Evolutionary conservation across 305 asterid species (phyloP).

Genomic region (Solanum hybrid): DNA sequence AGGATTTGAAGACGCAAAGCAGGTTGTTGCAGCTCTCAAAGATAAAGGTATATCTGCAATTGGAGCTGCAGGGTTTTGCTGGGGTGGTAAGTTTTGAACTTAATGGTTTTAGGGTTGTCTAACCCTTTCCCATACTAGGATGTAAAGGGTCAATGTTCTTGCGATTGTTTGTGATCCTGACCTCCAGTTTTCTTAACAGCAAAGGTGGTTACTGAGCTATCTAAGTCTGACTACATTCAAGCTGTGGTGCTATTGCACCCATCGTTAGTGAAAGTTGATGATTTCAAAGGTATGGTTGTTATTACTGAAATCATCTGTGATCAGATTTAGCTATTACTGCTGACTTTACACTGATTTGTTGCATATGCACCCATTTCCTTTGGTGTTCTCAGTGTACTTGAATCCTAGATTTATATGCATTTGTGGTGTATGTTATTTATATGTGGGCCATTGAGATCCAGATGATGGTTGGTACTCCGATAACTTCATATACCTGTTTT

Average conservation of each 20-base stretch:
- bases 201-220: slow-evolving; percentile 43
- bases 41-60: slow-evolving; percentile 8
- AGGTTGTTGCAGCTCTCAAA: slow-evolving; percentile 16
- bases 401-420: not conserved
- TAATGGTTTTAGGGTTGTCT: slow-evolving; percentile 9
- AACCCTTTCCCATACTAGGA: not conserved
- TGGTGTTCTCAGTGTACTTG: not conserved
- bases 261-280: slow-evolving; percentile 34
- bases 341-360: not conserved
- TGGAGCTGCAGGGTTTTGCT: slow-evolving; percentile 35
- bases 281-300: slow-evolving; percentile 36
- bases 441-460: not conserved
- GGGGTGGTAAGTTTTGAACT: slow-evolving; percentile 33
- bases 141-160: not conserved
- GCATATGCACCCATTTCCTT: not conserved
- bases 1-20: slow-evolving; percentile 21
- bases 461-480: not conserved
- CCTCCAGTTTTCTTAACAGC: slow-evolving; percentile 24
- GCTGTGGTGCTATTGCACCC: slow-evolving; percentile 55
- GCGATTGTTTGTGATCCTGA: not conserved
- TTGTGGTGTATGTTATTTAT: not conserved
- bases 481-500: not conserved
- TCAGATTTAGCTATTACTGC: not conserved
- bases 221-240: slow-evolving; percentile 31
- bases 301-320: not conserved